Base-by-base conservation (phyloP, 78 protist genomes). In the Mantamonas sphyraenae region DNA sequence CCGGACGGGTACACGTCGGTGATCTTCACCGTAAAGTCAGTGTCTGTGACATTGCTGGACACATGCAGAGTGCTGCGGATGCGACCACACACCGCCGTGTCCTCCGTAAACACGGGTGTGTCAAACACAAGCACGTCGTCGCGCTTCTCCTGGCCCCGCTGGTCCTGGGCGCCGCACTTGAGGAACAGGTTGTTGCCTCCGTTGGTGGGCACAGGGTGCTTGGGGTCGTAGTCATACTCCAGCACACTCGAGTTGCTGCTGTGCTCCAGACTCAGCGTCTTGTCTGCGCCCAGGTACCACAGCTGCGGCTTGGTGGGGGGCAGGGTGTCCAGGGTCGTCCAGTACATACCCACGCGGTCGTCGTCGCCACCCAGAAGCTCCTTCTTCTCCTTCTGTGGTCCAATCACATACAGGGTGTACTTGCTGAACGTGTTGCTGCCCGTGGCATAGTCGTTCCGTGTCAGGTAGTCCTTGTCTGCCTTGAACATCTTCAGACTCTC, bases 21-120 rank as follows among this genome's bases (percentile, higher is more conserved):
- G 34, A 72, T 16, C 77, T 72, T 53, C 39, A 35, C 73, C 45
- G 73, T 68, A 47, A 68, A 68, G 60, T 68, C 73, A 28, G 73
- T 68, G 59, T 51, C 73, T 28, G 31, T 50, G 34, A 58, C 2
- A 60, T 68, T 50, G 17, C 31, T 22, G 24, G 61, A 50, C 19
- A 68, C 73, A 19, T 22, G 51, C 38, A 68, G 63, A 37, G 8
- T 4, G 7, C 12, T 60, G 4, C 12, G 8, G n/a, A 68, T 42
- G 7, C 26, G 35, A 24, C 73, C 73, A 2, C 4, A 3, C 24
- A 68, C n/a, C 2, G 60, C 60, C 31, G 8, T 24, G 39, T 2
- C 31, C 55, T 45, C 58, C 28, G 2, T 8, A 7, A 68, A 4
- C 8, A 14, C 40, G 24, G 0, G 34, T 24, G 73, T 28, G 26